Evolutionary conservation across 73 alveolate genomes (phyloP), one percentile per base, ranked within the genome.

Genomic region (Stentor roeselii): DNA sequence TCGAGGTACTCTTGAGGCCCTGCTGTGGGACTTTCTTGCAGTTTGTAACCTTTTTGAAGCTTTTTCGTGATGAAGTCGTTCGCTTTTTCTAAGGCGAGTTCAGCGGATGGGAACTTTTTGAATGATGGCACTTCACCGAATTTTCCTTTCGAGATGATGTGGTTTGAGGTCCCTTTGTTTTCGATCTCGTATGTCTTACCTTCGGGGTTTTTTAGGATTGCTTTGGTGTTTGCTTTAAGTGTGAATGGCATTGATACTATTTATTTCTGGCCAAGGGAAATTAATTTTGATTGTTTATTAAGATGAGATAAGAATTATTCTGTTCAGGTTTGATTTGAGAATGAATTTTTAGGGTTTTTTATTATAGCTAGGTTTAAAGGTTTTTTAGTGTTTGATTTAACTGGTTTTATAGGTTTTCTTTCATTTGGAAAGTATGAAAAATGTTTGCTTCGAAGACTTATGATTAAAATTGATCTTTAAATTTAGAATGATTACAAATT

Each of bases 1-100:
- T 67, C 80, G 21, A 67, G 34, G 41, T 67, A 67, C n/a, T 67
- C 80, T 21, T 31, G 35, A 58, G 27, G 74, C 21, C n/a, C n/a
- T 67, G 21, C 41, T 30, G 21, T 27, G 15, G 37, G 50, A 21
- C 27, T 40, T 67, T 67, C 27, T 2, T 67, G n/a, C 27, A 67
- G 14, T 67, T 21, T 40, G 37, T 67, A 67, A 14, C 80, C 80
- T 67, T 67, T 67, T 1, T 21, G 14, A 27, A 21, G 21, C 34
- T 67, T 67, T 67, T 21, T 21, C 11, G 80, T 67, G 21, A 67
- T 67, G 27, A 67, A 21, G 34, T 34, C 50, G 11, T 67, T 67
- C 0, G 41, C 80, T 67, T 67, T 67, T 30, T 21, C 2, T 2
- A 67, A 2, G 21, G 80, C 80, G 11, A 21, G 21, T 27, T 67